These are phyloP conservation scores for Xylogone sp. DNA, from an alignment of 2,329 filamentous ascomycete genomes.

Conservation along the genomic window DNA sequence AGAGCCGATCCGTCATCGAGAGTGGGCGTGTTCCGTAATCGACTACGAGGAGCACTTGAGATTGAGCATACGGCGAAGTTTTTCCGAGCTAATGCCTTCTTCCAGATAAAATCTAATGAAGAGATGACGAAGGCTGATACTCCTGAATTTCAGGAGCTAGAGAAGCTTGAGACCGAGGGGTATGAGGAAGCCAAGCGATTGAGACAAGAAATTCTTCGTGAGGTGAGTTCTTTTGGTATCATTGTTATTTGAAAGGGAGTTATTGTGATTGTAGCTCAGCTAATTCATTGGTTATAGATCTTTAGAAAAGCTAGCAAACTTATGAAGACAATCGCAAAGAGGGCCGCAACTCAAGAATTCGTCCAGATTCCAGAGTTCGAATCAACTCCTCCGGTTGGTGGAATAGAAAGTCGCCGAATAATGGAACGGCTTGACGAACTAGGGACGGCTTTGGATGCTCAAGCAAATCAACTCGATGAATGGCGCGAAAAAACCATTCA, in stretches of 20 bases:
- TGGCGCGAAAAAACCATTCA: constrained; percentile 73
- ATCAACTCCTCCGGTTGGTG: constrained; percentile 48
- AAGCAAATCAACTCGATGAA: constrained; percentile 66
- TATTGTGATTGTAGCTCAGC: background rate
- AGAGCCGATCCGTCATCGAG: constrained; percentile 29
- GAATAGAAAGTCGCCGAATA: constrained; percentile 69
- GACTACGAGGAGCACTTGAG: constrained; percentile 71
- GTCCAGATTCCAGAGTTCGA: constrained; percentile 60
- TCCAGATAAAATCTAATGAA: constrained; percentile 73
- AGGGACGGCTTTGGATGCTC: constrained; percentile 63
- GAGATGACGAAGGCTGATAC: constrained; percentile 62
- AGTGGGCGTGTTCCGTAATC: constrained; percentile 56
- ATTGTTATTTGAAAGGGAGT: background rate
- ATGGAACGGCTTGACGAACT: constrained; percentile 65
- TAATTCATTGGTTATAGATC: constrained; percentile 15
- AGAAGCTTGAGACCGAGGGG: constrained; percentile 64
- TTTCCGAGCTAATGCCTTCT: constrained; percentile 80
- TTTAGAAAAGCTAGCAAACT: constrained; percentile 53
- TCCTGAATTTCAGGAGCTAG: constrained; percentile 60
- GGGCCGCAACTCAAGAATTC: constrained; percentile 50
- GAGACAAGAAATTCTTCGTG: constrained; percentile 72
- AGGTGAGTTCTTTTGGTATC: constrained; percentile 28
- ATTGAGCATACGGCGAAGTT: constrained; percentile 79
- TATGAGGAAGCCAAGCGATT: constrained; percentile 78
- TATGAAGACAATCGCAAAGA: constrained; percentile 60